Percentiles rank a stretch among this genome's conserved stretches.
Evolutionary conservation across 108 stramenopile genomes (phyloP).

Genomic region (Nannochloropsis oceanica): DNA sequence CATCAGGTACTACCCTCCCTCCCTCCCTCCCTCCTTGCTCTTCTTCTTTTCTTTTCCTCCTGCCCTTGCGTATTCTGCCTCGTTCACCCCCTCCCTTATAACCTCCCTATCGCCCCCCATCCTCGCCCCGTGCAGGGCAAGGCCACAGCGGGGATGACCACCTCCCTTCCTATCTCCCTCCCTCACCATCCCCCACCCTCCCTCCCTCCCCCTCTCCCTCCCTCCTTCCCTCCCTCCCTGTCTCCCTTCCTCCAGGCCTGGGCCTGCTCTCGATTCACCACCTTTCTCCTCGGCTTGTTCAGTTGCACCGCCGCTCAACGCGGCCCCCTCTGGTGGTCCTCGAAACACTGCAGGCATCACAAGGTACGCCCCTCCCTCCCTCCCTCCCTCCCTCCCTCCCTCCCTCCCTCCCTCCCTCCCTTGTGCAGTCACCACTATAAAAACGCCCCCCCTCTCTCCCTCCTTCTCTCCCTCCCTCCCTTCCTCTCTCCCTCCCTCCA

Average conservation of each 20-base stretch:
- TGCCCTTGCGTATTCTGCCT: too few species aligned
- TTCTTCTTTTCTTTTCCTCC: too few species aligned
- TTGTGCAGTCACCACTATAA: not conserved
- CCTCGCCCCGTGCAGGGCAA: not conserved
- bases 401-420: not conserved
- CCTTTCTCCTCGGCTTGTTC: constrained; percentile 30
- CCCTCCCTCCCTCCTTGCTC: not conserved
- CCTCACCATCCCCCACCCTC: not conserved
- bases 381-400: not conserved
- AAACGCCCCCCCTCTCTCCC: too few species aligned
- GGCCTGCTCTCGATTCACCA: constrained; percentile 34
- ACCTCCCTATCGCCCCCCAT: not conserved
- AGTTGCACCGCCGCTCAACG: constrained; percentile 48
- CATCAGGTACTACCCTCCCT: constrained; percentile 37
- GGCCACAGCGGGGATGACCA: not conserved
- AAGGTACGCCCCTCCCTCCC: constrained; percentile 5
- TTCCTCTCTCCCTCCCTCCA: not conserved
- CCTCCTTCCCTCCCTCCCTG: not conserved
- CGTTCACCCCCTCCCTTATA: too few species aligned
- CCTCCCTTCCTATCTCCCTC: not conserved
- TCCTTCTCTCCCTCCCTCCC: not conserved
- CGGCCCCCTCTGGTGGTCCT: constrained; percentile 52
- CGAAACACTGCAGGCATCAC: constrained; percentile 49
- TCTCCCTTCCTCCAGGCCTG: not conserved
- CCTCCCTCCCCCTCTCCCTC: not conserved